Evolutionary conservation across 139 green algal species (phyloP), one percentile per base, ranked within the genome.

Genomic region (Mesotaenium endlicherianum): DNA sequence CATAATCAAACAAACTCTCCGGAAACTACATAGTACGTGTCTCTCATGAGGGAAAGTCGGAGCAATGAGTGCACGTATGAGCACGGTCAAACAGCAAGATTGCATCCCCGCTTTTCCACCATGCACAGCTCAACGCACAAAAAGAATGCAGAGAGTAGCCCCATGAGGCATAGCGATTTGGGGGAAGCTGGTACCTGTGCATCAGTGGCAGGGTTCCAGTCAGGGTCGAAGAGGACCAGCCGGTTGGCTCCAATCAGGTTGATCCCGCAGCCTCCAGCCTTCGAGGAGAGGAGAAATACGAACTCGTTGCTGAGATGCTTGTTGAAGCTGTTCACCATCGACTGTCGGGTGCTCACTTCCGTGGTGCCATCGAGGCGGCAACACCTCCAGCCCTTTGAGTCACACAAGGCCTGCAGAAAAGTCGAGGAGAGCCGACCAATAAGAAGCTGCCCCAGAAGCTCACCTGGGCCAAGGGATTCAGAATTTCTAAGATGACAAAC

Each of bases 211-310:
- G 95, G 95, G 78, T 97, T 97, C 95, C 96, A 98, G 89, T 94
- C 92, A 1, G 95, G 93, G 88, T 98, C 96, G 83, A 98, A 99
- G 31, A 99, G 93, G 26, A 91, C 77, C 2, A 92, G 80, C 2
- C 87, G 89, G 90, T 98, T 99, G 70, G 92, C 96, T 6, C 95
- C 93, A 42, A 99, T 93, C n/a, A 99, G 93, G 90, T 99, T 99
- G 47, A 99, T 93, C 0, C 97, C 97, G 71, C 95, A 97, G n/a
- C 97, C 95, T 40, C 87, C 89, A 26, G 95, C 96, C 88, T 98
- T 99, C 83, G 77, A 93, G 72, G 86, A 94, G 16, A 99, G 93
- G 79, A 99, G 84, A 82, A 99, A 99, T 0, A 97, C 94, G 91
- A 98, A 98, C 84, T 55, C 49, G 58, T 74, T n/a, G 1, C 42